Conservation (phyloP, 177 flowering plant genomes). For the Telopea speciosissima region DNA sequence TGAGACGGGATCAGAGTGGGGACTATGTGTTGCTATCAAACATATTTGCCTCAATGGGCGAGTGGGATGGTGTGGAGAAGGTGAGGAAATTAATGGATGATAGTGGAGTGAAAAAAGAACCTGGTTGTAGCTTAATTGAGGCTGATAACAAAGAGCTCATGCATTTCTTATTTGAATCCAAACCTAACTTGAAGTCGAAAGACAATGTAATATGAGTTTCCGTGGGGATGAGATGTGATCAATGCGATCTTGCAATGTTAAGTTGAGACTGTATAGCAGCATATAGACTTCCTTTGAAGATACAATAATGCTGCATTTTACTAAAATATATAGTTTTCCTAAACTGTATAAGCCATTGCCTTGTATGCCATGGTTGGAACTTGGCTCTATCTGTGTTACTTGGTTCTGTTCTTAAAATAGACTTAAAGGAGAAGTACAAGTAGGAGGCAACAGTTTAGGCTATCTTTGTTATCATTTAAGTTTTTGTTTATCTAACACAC, state of each 20-base stretch:
- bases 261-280: neutral
- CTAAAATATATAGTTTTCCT: no score
- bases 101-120: conserved; percentile 51
- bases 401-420: no score
- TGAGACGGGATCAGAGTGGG: conserved; percentile 63
- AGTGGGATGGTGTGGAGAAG: conserved; percentile 61
- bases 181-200: conserved; percentile 18
- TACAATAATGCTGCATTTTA: neutral
- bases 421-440: no score
- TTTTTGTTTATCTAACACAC: no score
- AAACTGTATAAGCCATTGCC: no score
- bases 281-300: neutral
- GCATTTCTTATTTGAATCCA: conserved; percentile 41
- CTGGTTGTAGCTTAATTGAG: conserved; percentile 49
- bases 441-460: no score
- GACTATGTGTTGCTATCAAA: conserved; percentile 72
- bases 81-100: conserved; percentile 75
- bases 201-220: conserved; percentile 6
- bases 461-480: no score
- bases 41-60: conserved; percentile 61
- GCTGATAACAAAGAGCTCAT: conserved; percentile 37
- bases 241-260: neutral
- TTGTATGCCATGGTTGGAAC: no score
- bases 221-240: neutral
- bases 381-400: no score